Evolutionary conservation across 768 basidiomycete genomes (phyloP), one percentile per base, ranked within the genome.

Genomic region (Amanita fuliginea): DNA sequence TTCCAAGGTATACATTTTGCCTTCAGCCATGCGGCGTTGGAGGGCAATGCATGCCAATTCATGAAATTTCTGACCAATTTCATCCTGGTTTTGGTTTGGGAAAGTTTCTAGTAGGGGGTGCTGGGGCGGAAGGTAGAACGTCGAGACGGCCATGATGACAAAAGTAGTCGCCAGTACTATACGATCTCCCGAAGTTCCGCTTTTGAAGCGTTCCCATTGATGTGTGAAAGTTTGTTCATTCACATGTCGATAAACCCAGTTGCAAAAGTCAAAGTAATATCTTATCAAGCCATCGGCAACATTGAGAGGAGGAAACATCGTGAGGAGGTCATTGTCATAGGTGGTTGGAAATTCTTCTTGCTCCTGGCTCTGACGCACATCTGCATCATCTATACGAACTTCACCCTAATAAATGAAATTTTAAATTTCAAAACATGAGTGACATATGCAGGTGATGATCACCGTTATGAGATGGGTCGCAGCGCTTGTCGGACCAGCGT

Each of bases 231-330:
- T 68, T 1, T 66, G 50, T 47, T 80, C 73, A 62, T 87, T 82
- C 52, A 90, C 76, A 59, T 86, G 81, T 35, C 84, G 80, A 64
- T 88, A 86, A 46, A 89, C 78, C 87, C 87, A 91, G 63, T 85
- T 88, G 73, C 86, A 87, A 59, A 85, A 86, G 56, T 86, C 83
- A 57, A 89, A 89, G 64, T 91, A 90, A 65, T 80, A 83, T 42
- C 66, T 65, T 59, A 91, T 72, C 46, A 91, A 78, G 14, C 73
- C 76, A 58, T 90, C 87, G 57, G 89, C 80, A 46, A 81, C 68
- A 41, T 82, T 75, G 47, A 83, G 63, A 16, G 75, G 67, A 2
- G 87, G 87, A 2, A 91, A 74, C 49, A 75, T 64, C 3, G 72
- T 68, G 53, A 87, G 74, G 7, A 91, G 72, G 62, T 90, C 87